These are phyloP conservation scores for Verticillium albo-atrum DNA, from an alignment of 2,329 filamentous ascomycete species.

Conservation along the genomic window DNA sequence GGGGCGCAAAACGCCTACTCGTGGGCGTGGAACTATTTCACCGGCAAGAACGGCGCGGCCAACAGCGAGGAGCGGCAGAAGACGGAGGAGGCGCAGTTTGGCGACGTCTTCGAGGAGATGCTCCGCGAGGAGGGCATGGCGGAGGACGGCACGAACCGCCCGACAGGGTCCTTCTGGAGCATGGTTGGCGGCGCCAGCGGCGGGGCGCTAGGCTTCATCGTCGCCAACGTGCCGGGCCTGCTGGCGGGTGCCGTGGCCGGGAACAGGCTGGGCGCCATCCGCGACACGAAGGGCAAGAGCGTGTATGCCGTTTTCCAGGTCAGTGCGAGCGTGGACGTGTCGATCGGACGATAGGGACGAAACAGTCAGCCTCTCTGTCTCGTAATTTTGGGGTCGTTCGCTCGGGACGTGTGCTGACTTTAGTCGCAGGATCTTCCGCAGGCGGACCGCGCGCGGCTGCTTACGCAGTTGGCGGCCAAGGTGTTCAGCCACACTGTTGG, in stretches of 20 bases:
- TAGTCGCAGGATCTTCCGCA: conserved; percentile 69
- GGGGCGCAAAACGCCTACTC: conserved; percentile 53
- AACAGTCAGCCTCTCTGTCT: conserved; percentile 4
- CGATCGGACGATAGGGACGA: conserved; percentile 3
- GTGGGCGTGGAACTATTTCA: conserved; percentile 70
- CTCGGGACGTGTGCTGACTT: neutral
- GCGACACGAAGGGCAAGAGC: conserved; percentile 90
- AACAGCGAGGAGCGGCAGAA: conserved; percentile 38
- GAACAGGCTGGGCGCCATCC: conserved; percentile 82
- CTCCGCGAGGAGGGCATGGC: conserved; percentile 80
- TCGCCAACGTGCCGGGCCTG: conserved; percentile 86
- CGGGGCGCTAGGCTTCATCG: conserved; percentile 88
- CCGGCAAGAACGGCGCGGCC: conserved; percentile 29
- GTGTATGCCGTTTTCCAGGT: conserved; percentile 84
- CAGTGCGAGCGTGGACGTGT: conserved; percentile 18
- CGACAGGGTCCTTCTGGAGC: conserved; percentile 78
- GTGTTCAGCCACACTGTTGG: conserved; percentile 79
- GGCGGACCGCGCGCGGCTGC: conserved; percentile 71
- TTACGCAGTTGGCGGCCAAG: conserved; percentile 80
- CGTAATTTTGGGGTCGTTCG: neutral
- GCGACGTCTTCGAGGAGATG: conserved; percentile 87
- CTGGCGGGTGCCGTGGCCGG: conserved; percentile 89
- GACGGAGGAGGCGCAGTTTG: conserved; percentile 76
- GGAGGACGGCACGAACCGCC: conserved; percentile 55
- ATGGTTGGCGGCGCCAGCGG: conserved; percentile 82